Evolutionary conservation across 1,139 yeast species (phyloP).

Genomic region (Suhomyces chickasaworum): DNA sequence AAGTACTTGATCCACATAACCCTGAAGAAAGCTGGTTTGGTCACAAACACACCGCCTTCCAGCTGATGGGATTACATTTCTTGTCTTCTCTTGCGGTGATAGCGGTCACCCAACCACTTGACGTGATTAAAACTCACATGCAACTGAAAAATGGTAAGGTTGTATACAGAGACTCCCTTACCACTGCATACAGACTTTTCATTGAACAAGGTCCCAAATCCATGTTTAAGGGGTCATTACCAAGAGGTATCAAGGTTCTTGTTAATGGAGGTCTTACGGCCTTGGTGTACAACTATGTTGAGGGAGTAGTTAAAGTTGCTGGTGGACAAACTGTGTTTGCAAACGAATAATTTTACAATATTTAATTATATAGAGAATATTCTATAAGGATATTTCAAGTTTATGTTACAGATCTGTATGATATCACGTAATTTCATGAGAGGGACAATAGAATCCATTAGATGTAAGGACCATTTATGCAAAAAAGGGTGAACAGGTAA

Average conservation of each 20-base stretch:
- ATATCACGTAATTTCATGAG: not conserved
- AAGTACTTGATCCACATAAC: conserved; percentile 59
- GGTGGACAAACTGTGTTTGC: conserved; percentile 54
- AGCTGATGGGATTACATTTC: conserved; percentile 55
- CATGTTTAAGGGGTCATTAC: conserved; percentile 79
- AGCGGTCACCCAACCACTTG: conserved; percentile 84
- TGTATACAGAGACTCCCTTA: conserved; percentile 65
- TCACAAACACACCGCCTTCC: conserved; percentile 41
- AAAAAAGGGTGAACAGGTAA: too few species aligned
- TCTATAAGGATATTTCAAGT: not conserved
- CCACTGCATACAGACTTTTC: conserved; percentile 73
- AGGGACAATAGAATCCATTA: not conserved
- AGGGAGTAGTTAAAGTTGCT: conserved; percentile 49
- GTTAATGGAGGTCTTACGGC: conserved; percentile 81
- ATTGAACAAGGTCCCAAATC: conserved; percentile 64
- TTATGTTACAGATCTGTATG: not conserved
- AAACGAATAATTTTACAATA: conserved; percentile 17
- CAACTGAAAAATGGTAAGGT: conserved; percentile 72
- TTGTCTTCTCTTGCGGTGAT: conserved; percentile 68
- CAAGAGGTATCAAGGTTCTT: conserved; percentile 76
- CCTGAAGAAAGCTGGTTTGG: conserved; percentile 51
- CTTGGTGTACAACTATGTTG: conserved; percentile 64
- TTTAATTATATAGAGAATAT: not conserved
- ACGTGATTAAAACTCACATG: conserved; percentile 85
- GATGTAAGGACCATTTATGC: too few species aligned